Evolutionary conservation across 176 grass and related monocot species (phyloP), one percentile per base, ranked within the genome.

Genomic region (Rhynchospora breviuscula): DNA sequence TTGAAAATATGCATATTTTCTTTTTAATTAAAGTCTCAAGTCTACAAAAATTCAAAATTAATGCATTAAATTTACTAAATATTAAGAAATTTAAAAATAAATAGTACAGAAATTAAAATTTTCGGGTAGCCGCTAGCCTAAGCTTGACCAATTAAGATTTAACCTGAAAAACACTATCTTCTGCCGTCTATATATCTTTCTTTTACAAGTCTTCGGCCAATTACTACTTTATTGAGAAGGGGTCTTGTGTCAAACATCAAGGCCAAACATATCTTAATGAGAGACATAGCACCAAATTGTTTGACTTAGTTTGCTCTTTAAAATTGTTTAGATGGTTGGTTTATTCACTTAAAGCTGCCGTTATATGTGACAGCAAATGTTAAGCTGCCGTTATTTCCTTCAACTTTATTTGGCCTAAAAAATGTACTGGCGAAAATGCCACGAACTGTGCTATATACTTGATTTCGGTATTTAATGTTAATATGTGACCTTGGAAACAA

Each of bases 211-310:
- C 31, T 68, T 68, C 1, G 9, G 19, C 21, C 19, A 75, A 26
- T 75, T 52, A 52, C 48, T 29, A 1, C 48, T 48, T 14, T 77
- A 29, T 75, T 52, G 3, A 53, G 8, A 19, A 44, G 15, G 31
- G 58, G 19, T 79, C 17, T 23, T 63, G 40, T 47, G 59, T 82
- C 80, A 67, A 82, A 18, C 61, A 82, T 52, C 61, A 82, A 65
- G 46, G 21, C 45, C 25, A 47, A 77, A 53, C 49, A 57, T 31
- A 57, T 77, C 51, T 9, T 23, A 67, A 67, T 58, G 5, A 49
- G 22, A 66, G 80, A 82, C 80, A 67, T 65, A 82, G 67, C 80
- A 82, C 62, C 80, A 63, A 67, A 82, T 82, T 67, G 25, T 51
- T 81, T 82, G 80, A 82, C 61, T 54, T 52, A 54, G 53, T 54